phyloP scores from a whole-genome alignment of 163 green algal genomes.

The Chloroidium sp. region DNA sequence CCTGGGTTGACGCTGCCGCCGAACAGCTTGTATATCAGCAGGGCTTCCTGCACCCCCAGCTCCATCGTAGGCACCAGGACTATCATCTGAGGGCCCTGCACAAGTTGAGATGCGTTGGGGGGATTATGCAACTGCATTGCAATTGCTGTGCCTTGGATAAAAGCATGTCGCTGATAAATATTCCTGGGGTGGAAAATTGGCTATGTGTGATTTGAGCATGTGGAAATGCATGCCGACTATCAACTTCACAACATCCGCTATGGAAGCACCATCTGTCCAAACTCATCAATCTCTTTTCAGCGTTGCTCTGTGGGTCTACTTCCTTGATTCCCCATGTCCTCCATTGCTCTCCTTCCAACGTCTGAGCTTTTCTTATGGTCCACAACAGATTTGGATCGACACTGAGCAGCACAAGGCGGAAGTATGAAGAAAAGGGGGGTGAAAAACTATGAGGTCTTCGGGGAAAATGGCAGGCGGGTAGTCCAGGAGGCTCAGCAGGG shows the following conservation, averaged over 20 bases:
- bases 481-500: constrained; percentile 42
- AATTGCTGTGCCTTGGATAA: not conserved
- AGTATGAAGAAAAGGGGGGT: no score
- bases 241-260: no score
- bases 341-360: no score
- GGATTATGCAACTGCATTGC: not conserved
- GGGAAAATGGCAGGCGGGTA: constrained; percentile 62
- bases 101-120: not conserved
- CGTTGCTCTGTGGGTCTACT: no score
- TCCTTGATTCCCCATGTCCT: no score
- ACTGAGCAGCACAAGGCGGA: no score
- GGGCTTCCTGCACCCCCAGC: constrained; percentile 69
- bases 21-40: constrained; percentile 58
- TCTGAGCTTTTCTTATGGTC: no score
- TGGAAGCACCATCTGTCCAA: no score
- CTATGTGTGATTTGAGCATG: no score
- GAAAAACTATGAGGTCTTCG: constrained; percentile 48
- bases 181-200: not conserved
- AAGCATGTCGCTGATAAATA: constrained; percentile 2
- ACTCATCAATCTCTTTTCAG: no score
- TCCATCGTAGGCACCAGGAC: constrained; percentile 78
- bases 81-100: constrained; percentile 50
- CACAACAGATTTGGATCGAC: no score
- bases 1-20: constrained; percentile 54
- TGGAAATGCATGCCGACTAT: no score